Conservation (phyloP, 257 asterid species). For the Salvia splendens region DNA sequence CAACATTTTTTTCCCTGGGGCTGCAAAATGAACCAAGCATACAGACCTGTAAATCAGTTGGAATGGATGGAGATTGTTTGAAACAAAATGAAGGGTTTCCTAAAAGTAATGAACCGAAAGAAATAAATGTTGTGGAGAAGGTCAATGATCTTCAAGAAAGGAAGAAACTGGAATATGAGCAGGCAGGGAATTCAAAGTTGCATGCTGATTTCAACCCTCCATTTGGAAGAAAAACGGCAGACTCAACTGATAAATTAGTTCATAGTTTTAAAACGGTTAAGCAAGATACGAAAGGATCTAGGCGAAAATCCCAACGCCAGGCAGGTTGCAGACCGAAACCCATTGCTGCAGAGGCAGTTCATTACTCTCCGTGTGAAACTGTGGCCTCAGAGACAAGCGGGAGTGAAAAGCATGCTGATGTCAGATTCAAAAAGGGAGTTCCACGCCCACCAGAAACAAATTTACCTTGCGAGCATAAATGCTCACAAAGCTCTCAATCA, state of each 20-base stretch:
- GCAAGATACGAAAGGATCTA: constrained; percentile 31
- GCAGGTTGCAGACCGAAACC: constrained; percentile 30
- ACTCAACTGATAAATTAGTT: constrained; percentile 26
- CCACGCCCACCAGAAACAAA: constrained; percentile 32
- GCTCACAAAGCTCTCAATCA: constrained; percentile 30
- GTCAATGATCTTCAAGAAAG: constrained; percentile 21
- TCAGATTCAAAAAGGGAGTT: constrained; percentile 32
- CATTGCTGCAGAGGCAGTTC: constrained; percentile 28
- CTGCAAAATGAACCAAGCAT: constrained; percentile 33
- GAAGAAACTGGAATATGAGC: constrained; percentile 35
- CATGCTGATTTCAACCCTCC: constrained; percentile 30
- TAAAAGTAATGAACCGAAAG: constrained; percentile 33
- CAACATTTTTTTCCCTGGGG: constrained; percentile 45
- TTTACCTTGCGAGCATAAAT: constrained; percentile 25
- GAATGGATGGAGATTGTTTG: constrained; percentile 28
- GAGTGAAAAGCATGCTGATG: constrained; percentile 29
- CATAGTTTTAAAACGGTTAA: constrained; percentile 17
- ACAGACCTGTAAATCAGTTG: constrained; percentile 24
- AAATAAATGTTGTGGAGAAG: constrained; percentile 32
- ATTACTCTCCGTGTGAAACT: constrained; percentile 30
- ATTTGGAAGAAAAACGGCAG: constrained; percentile 30
- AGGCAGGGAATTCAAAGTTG: constrained; percentile 38
- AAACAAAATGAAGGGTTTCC: background rate
- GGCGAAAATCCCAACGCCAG: constrained; percentile 35
- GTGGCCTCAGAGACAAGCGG: constrained; percentile 26